phyloP scores from a whole-genome alignment of 768 basidiomycete species.

The Hericium coralloides region DNA sequence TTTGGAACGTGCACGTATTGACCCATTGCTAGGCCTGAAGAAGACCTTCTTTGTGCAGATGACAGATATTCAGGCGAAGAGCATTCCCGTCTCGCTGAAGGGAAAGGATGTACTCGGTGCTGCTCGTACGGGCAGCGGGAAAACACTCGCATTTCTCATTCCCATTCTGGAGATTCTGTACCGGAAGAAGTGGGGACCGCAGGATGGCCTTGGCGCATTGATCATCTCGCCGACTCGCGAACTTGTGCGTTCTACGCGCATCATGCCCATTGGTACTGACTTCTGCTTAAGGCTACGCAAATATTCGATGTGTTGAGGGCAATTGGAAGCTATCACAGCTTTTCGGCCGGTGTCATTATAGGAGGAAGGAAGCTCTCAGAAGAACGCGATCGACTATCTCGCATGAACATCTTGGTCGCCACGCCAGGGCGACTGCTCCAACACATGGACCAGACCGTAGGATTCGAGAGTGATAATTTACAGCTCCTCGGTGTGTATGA shows the following conservation, averaged over 20 bases:
- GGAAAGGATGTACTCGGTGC: slow-evolving; percentile 62
- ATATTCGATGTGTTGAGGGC: slow-evolving; percentile 95
- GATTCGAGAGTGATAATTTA: slow-evolving; percentile 87
- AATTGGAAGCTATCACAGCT: slow-evolving; percentile 83
- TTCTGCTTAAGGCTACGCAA: slow-evolving; percentile 70
- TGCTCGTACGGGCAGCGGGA: slow-evolving; percentile 64
- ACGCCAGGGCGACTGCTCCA: slow-evolving; percentile 93
- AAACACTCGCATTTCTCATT: slow-evolving; percentile 65
- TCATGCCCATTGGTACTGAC: neutral
- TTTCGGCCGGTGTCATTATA: slow-evolving; percentile 92
- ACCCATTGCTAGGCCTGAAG: slow-evolving; percentile 56
- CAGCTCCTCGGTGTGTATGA: slow-evolving; percentile 70
- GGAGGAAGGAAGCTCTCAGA: slow-evolving; percentile 95
- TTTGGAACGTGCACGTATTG: neutral
- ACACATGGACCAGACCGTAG: slow-evolving; percentile 97
- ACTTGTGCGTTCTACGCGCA: slow-evolving; percentile 43
- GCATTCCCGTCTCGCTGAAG: slow-evolving; percentile 51
- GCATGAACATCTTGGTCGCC: slow-evolving; percentile 99
- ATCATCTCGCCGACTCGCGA: slow-evolving; percentile 94
- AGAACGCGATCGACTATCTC: slow-evolving; percentile 75
- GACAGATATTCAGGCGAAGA: slow-evolving; percentile 68
- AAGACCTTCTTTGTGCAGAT: slow-evolving; percentile 79
- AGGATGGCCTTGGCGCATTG: slow-evolving; percentile 76
- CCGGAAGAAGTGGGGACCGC: slow-evolving; percentile 60
- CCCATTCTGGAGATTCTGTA: slow-evolving; percentile 59